Base-by-base conservation (phyloP, 75 land plant species). In the Cunninghamia lanceolata region DNA sequence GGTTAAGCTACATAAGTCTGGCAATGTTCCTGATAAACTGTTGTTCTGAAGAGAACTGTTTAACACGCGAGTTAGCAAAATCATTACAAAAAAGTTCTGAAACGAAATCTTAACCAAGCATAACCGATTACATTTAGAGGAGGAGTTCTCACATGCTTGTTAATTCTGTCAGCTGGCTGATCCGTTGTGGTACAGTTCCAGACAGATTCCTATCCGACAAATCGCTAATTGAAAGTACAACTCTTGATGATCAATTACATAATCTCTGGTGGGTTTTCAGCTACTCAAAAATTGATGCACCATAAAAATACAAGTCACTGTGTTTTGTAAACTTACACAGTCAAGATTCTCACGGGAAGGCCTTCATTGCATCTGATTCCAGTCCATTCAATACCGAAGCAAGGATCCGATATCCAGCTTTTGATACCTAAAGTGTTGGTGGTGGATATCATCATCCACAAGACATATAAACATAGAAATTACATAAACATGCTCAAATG, bases 331-430 rank as follows among this genome's bases (percentile, higher is more conserved):
- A 76, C 79, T 76, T 76, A 76, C 79, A 76, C 14, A 34, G 17
- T 17, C 28, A 19, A 39, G 5, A 76, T 5, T 76, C 79, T 35
- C 6, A 76, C 39, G 14, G 79, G 79, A 39, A 7, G 34, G 16
- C 5, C 36, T 35, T 17, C 13, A 17, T 35, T 36, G 39, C 79
- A 76, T 17, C 15, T 38, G 39, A 76, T 17, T 39, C 79, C 79
- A 76, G 34, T 36, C 79, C 79, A 76, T 17, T 39, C 40, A 38
- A 76, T 76, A 19, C 19, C 39, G 16, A 35, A 76, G 43, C 79
- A 76, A 76, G 79, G 79, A 76, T 76, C 79, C 19, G 79, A 76
- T 35, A 76, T 38, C 79, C 79, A 76, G 39, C 16, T 7, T 3
- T 39, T 76, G 34, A 39, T 38, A 38, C 21, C 79, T 38, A 76